phyloP scores from a whole-genome alignment of 1,284 basidiomycete species.

The Malassezia dermatis region DNA sequence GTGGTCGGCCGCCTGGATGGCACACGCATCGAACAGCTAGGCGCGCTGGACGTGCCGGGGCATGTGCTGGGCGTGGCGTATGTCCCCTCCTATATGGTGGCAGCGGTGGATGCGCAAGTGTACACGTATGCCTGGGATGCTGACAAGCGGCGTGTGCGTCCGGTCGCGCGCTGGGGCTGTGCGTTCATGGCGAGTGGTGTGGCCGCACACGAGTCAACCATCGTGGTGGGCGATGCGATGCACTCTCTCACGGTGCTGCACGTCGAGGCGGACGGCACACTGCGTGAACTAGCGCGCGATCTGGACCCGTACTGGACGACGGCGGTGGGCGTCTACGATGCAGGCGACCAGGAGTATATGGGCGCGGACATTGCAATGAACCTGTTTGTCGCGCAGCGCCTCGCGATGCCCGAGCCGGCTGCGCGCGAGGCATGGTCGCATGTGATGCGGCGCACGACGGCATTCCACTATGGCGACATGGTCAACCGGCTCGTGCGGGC shows the following conservation, averaged over 20 bases:
- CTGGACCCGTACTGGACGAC: constrained; percentile 45
- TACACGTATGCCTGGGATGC: constrained; percentile 15
- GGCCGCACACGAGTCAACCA: constrained; percentile 13
- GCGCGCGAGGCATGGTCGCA: constrained; percentile 17
- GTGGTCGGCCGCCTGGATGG: constrained; percentile 23
- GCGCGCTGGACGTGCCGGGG: constrained; percentile 26
- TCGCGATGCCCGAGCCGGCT: neutral
- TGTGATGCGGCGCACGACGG: constrained; percentile 33
- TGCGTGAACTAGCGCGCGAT: constrained; percentile 38
- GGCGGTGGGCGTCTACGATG: constrained; percentile 28
- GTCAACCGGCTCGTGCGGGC: constrained; percentile 28
- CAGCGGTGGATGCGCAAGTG: constrained; percentile 40
- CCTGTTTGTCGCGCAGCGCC: constrained; percentile 34
- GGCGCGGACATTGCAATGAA: constrained; percentile 44
- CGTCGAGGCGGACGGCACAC: constrained; percentile 20
- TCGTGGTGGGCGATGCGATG: constrained; percentile 43
- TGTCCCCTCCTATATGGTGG: constrained; percentile 22
- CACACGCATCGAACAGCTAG: constrained; percentile 17
- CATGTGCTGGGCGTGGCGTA: constrained; percentile 34
- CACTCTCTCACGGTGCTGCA: constrained; percentile 37
- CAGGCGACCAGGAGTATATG: constrained; percentile 29
- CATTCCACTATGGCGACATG: constrained; percentile 44
- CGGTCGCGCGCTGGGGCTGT: constrained; percentile 22
- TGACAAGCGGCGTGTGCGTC: neutral
- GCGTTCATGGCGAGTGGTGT: constrained; percentile 41